Base-by-base conservation (phyloP, 371 early-diverging fungal species). In the Apophysomyces elegans region DNA sequence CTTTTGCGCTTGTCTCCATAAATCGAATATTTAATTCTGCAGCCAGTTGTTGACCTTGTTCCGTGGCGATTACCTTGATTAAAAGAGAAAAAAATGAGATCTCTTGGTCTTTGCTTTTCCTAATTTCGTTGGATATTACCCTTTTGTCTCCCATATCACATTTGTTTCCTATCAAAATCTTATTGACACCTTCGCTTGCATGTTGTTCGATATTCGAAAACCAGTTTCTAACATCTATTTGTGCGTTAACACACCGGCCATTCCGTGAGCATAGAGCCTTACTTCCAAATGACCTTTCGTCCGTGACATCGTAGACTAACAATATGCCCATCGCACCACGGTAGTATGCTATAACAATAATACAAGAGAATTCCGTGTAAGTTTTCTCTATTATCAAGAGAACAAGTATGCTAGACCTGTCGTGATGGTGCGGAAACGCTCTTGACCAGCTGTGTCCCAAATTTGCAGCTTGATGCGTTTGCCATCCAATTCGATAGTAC, bases 371-470 rank as follows among this genome's bases (percentile, higher is more conserved):
- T 14, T 12, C 37, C 37, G 7, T 37, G 35, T 56, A 36, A 38
- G 47, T 9, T 9, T n/a, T 32, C 37, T 14, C 7, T 41, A 4
- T 12, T 9, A 6, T 1, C 26, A 39, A 32, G 13, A 43, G 32
- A 18, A 13, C n/a, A 35, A 13, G 38, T 39, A 38, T 46, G 14
- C 36, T 12, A 61, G 78, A 87, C 91, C 91, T 9, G 97, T 96
- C 8, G 99, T 99, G 74, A 99, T 99, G 65, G 99, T 98, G 70
- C 99, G 94, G 93, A 99, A 99, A 60, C 99, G 93, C 79, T 99
- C 99, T 87, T 99, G 99, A 43, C 99, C 99, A 37, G 99, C 99
- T 12, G 97, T 98, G 84, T 98, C 99, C 99, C 99, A 98, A 73
- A 99, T 98, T 81, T 99, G 99, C 46, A 99, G 90, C 85, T 99